These are phyloP conservation scores for Hemisphaericaspora nanyangensis DNA, from an alignment of 805 yeast genomes.

Conservation along the genomic window DNA sequence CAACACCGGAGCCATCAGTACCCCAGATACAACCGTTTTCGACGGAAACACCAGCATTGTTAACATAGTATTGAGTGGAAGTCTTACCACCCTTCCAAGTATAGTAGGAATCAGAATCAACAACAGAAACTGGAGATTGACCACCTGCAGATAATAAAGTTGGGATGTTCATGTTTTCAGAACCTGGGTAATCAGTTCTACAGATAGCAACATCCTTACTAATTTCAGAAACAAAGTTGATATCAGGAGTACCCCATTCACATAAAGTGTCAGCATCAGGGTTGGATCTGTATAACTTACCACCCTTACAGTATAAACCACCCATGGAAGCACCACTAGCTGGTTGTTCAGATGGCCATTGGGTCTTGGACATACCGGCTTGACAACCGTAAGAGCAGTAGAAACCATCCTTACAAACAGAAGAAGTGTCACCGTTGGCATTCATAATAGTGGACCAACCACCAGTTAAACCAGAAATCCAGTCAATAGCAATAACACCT, in stretches of 20 bases:
- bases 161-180: slow-evolving; percentile 97
- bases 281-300: slow-evolving; percentile 82
- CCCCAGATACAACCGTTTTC: slow-evolving; percentile 98
- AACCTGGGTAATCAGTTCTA: slow-evolving; percentile 99
- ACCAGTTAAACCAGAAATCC: slow-evolving; percentile 49
- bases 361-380: slow-evolving; percentile 98
- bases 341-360: slow-evolving; percentile 92
- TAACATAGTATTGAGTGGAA: slow-evolving; percentile 95
- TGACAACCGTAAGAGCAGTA: slow-evolving; percentile 98
- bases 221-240: slow-evolving; percentile 64
- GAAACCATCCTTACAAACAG: slow-evolving; percentile 79
- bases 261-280: slow-evolving; percentile 61
- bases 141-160: slow-evolving; percentile 73
- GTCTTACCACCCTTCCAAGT: slow-evolving; percentile 77
- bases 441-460: slow-evolving; percentile 80
- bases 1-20: slow-evolving; percentile 67
- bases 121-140: slow-evolving; percentile 68
- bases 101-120: slow-evolving; percentile 74
- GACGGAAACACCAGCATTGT: slow-evolving; percentile 88
- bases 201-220: slow-evolving; percentile 76
- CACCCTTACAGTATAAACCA: slow-evolving; percentile 82
- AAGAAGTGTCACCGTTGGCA: slow-evolving; percentile 55
- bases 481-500: slow-evolving; percentile 75
- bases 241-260: slow-evolving; percentile 78
- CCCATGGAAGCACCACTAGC: slow-evolving; percentile 87